Evolutionary conservation across 2,329 filamentous ascomycete genomes (phyloP), one percentile per base, ranked within the genome.

Genomic region (Chrysoporthe cubensis): DNA sequence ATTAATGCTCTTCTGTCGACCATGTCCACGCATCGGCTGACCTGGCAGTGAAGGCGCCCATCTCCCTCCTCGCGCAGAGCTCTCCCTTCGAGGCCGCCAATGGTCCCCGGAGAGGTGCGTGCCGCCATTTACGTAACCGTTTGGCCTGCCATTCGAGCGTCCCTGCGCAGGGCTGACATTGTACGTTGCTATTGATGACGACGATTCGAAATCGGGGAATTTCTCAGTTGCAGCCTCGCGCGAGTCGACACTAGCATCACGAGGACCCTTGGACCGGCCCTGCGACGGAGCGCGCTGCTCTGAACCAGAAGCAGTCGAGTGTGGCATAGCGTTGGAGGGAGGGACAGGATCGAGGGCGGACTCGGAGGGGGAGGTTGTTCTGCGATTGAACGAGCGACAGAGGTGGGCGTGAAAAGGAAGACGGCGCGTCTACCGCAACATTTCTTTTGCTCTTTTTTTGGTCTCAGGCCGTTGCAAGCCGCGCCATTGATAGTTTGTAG

Each of bases 1-100:
- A 74, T 89, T 90, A 73, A 97, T 87, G 79, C 94, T 97, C 84
- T 95, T 96, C 77, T 96, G 93, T 71, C 91, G 84, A 21, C 82
- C 83, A 75, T 94, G 92, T 72, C 88, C 81, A 56, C 76, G 72
- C 71, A 68, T 40, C 21, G 65, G 58, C 42, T 70, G 71, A n/a
- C 64, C 61, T n/a, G 62, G 40, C 11, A 56, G 40, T 9, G 70
- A 61, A 34, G 61, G 43, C 13, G 68, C 73, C 77, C 77, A 80
- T 64, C 71, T 74, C n/a, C 76, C 72, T 21, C 71, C 68, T 44
- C 73, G 71, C 43, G 69, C 73, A 67, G 80, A 76, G 71, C 82
- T 81, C 71, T 87, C 83, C 75, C 83, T 87, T 57, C 87, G 84
- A 52, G 86, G 82, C 65, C 88, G 85, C 90, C 90, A 92, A 72